These are phyloP conservation scores for Mycena vulgaris DNA, from an alignment of 768 basidiomycete genomes.

Conservation along the genomic window DNA sequence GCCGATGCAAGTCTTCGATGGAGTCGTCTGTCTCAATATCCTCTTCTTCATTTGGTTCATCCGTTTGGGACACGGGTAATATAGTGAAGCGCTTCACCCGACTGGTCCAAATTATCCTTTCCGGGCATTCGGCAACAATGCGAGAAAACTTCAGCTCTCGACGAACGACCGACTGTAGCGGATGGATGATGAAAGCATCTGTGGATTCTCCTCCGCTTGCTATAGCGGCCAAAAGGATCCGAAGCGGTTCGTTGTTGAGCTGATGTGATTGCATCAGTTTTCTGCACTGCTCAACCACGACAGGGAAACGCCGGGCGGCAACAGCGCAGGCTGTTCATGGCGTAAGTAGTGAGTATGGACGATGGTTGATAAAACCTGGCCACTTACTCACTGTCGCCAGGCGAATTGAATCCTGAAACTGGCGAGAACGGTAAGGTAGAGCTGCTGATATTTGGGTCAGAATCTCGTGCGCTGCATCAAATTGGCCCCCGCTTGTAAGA, in stretches of 20 bases:
- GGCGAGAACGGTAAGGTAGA: slow-evolving; percentile 77
- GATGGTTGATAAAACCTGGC: too few species aligned
- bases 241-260: slow-evolving; percentile 89
- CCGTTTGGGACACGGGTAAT: slow-evolving; percentile 58
- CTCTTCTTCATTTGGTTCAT: slow-evolving; percentile 58
- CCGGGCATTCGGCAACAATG: slow-evolving; percentile 73
- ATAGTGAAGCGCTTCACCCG: slow-evolving; percentile 72
- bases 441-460: slow-evolving; percentile 80
- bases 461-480: slow-evolving; percentile 80
- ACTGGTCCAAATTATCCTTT: slow-evolving; percentile 73
- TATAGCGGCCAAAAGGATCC: slow-evolving; percentile 82
- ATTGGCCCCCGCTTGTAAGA: slow-evolving; percentile 74
- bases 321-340: slow-evolving; percentile 78
- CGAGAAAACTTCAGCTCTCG: slow-evolving; percentile 85
- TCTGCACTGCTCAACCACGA: slow-evolving; percentile 82
- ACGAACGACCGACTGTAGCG: slow-evolving; percentile 87
- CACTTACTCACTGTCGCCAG: slow-evolving; percentile 83
- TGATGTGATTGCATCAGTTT: slow-evolving; percentile 83
- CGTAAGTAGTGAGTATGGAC: too few species aligned
- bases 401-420: slow-evolving; percentile 79
- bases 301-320: slow-evolving; percentile 64
- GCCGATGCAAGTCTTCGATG: slow-evolving; percentile 20
- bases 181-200: slow-evolving; percentile 83
- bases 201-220: slow-evolving; percentile 80
- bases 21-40: slow-evolving; percentile 51